These are phyloP conservation scores for Nidularia pulvinata DNA, from an alignment of 768 basidiomycete species.

Conservation along the genomic window DNA sequence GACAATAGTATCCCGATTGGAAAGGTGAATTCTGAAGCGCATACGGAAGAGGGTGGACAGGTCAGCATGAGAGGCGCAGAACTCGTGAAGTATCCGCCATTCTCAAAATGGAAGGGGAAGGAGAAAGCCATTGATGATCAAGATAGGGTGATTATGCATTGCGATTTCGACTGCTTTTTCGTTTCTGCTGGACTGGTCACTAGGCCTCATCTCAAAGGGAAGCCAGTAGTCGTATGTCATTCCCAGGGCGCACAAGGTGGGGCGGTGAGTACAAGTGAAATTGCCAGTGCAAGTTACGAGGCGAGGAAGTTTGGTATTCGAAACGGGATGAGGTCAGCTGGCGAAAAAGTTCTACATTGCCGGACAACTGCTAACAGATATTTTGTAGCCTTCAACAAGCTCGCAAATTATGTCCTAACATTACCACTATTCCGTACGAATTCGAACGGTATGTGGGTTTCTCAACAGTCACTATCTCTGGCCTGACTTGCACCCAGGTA, in stretches of 20 bases:
- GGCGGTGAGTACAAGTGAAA: conserved; percentile 84
- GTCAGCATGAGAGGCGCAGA: conserved; percentile 56
- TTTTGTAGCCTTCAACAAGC: conserved; percentile 72
- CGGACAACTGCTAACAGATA: background rate
- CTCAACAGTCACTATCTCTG: background rate
- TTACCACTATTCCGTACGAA: conserved; percentile 89
- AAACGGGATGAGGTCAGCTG: conserved; percentile 89
- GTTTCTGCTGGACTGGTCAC: conserved; percentile 86
- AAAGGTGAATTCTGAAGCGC: conserved; percentile 24
- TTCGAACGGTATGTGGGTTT: conserved; percentile 66
- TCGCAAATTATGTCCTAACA: conserved; percentile 67
- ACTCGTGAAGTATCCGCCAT: conserved; percentile 45
- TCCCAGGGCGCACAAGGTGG: conserved; percentile 80
- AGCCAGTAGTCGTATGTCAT: conserved; percentile 95
- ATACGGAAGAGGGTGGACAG: conserved; percentile 5
- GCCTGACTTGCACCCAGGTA: conserved; percentile 52
- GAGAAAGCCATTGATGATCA: conserved; percentile 49
- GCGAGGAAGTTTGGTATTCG: conserved; percentile 85
- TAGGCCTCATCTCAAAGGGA: conserved; percentile 81
- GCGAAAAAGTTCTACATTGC: background rate
- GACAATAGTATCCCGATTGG: conserved; percentile 10
- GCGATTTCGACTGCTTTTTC: conserved; percentile 97
- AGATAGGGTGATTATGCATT: conserved; percentile 83
- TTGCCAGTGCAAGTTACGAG: conserved; percentile 95
- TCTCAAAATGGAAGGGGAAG: conserved; percentile 55